A percentile compares a stretch with the other conserved stretches of the same genome.
phyloP scores from a whole-genome alignment of 768 basidiomycete species.

The Phylloporus scabripes region DNA sequence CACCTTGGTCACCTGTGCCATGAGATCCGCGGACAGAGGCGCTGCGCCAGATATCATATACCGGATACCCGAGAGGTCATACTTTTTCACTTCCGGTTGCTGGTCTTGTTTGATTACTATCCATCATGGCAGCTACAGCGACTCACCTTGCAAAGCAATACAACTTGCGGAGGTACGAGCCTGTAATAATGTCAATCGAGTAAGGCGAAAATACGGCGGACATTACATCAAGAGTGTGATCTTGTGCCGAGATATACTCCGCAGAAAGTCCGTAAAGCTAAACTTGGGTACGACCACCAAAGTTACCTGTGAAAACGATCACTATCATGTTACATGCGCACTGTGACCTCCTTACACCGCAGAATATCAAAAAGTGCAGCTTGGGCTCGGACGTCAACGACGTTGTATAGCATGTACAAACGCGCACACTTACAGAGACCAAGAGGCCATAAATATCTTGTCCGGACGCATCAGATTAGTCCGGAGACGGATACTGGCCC shows the following conservation, averaged over 20 bases:
- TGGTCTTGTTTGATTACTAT: conserved; percentile 17
- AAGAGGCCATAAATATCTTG: conserved; percentile 59
- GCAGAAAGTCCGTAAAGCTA: conserved; percentile 54
- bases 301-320: conserved; percentile 36
- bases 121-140: background rate
- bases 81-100: conserved; percentile 48
- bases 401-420: background rate
- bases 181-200: conserved; percentile 26
- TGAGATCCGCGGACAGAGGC: conserved; percentile 54
- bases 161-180: conserved; percentile 61
- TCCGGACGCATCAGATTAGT: conserved; percentile 11
- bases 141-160: conserved; percentile 59
- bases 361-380: conserved; percentile 51
- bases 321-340: background rate
- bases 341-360: conserved; percentile 37
- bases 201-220: background rate
- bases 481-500: conserved; percentile 3
- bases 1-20: conserved; percentile 38
- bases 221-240: conserved; percentile 52
- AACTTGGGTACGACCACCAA: conserved; percentile 60
- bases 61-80: conserved; percentile 48
- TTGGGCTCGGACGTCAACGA: conserved; percentile 19
- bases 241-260: conserved; percentile 52
- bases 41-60: conserved; percentile 57
- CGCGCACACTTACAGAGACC: conserved; percentile 39